Evolutionary conservation across 495 filamentous ascomycete species (phyloP), one percentile per base, ranked within the genome.

Genomic region (Trichoderma parareesei): DNA sequence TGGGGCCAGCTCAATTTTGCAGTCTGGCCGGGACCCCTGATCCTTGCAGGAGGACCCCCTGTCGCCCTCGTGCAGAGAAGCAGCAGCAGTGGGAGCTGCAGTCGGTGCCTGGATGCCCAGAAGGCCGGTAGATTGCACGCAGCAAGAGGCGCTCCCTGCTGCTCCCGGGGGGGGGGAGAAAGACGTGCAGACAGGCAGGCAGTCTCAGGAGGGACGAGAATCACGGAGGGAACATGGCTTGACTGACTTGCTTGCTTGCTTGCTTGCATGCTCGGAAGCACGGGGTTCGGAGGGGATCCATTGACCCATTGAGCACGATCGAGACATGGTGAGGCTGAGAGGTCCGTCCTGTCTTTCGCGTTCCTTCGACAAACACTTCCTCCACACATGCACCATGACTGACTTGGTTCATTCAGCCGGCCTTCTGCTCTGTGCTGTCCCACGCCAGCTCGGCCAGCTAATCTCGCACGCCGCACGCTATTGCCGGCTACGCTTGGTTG

Each of bases 391-490:
- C 27, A 27, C 1, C 27, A 27, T 27, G 27, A 27, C 27, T 27
- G 27, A 27, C 27, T 27, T 5, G 18, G 5, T 55, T 18, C 48
- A 55, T 20, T 55, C 27, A 7, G 10, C n/a, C 48, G 48, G 14
- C 20, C n/a, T 41, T 6, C 40, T 41, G 40, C 3, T 6, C 40
- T 41, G 40, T 41, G 40, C 53, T 33, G 53, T 57, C 27, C 53
- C 53, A 57, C 53, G 20, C 53, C 53, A 57, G 53, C 53, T 57
- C 53, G 53, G 53, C 53, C 53, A 37, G 37, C 53, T 57, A 57
- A 57, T 35, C 18, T 49, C 46, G 53, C 53, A 9, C 53, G 20
- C 20, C 53, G 53, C 53, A 57, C 53, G 53, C 53, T 57, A 57
- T 37, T 57, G 53, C 33, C 14, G 53, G 37, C 53, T 57, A 57